A percentile compares a stretch with the other conserved stretches of the same genome.
These are phyloP conservation scores for Fragaria iinumae DNA, from an alignment of 306 rosid species.

Conservation along the genomic window DNA sequence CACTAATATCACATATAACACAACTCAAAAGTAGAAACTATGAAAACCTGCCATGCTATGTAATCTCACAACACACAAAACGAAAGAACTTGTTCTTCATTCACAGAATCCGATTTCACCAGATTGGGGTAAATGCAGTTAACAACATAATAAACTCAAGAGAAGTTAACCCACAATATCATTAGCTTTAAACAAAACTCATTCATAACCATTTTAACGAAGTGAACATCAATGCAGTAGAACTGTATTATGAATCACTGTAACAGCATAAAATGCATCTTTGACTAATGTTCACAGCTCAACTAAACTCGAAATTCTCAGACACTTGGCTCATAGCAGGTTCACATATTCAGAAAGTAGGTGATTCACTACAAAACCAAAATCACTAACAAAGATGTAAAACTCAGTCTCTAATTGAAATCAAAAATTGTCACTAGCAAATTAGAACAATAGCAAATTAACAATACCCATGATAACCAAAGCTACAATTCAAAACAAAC, in stretches of 20 bases:
- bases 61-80: not conserved
- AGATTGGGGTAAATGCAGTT: not conserved
- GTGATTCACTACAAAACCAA: not conserved
- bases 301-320: not conserved
- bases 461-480: not conserved
- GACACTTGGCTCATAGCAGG: not conserved
- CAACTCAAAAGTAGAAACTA: not conserved
- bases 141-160: not conserved
- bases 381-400: not conserved
- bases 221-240: no score
- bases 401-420: not conserved
- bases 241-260: not conserved
- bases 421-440: not conserved
- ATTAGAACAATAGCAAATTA: not conserved
- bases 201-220: not conserved
- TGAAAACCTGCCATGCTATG: not conserved
- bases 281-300: not conserved
- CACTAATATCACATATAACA: not conserved
- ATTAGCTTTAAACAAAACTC: not conserved
- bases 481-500: constrained; percentile 16
- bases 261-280: not conserved
- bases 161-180: not conserved
- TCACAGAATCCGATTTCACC: not conserved
- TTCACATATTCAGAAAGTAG: not conserved
- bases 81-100: not conserved